Evolutionary conservation across 441 rosid genomes (phyloP).

Genomic region (Gossypium laxum): DNA sequence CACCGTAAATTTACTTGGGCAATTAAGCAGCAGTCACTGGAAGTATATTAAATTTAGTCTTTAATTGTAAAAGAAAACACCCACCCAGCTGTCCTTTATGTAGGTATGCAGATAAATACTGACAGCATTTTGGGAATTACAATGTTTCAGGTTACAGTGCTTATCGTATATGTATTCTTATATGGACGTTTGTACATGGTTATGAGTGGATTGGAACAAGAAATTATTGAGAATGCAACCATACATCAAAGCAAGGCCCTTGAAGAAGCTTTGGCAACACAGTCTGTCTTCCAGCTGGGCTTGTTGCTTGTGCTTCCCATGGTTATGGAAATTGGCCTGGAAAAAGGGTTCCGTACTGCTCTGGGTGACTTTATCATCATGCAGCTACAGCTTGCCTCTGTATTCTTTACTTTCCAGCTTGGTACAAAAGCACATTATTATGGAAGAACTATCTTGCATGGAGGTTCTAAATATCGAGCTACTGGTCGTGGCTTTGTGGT

Average conservation of each 20-base stretch:
- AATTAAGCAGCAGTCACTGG: no score
- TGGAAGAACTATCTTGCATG: constrained; percentile 90
- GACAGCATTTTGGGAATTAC: constrained; percentile 3
- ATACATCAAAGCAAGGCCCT: constrained; percentile 63
- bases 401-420: constrained; percentile 91
- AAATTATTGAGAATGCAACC: constrained; percentile 45
- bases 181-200: constrained; percentile 91
- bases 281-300: constrained; percentile 76
- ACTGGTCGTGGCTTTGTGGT: constrained; percentile 88
- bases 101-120: neutral
- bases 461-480: constrained; percentile 74
- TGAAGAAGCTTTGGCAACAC: constrained; percentile 74
- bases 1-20: neutral
- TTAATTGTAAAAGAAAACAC: no score
- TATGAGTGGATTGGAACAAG: constrained; percentile 80
- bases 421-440: constrained; percentile 88
- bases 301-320: constrained; percentile 74
- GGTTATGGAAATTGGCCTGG: constrained; percentile 93
- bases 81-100: neutral
- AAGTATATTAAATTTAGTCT: no score
- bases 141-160: constrained; percentile 61
- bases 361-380: constrained; percentile 76
- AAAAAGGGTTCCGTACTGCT: constrained; percentile 83
- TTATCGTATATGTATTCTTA: constrained; percentile 74
- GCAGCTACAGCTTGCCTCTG: constrained; percentile 93